Percentiles rank a stretch among this genome's conserved stretches.
phyloP scores from a whole-genome alignment of 2,329 filamentous ascomycete species.

The Magnaporthiopsis poae region DNA sequence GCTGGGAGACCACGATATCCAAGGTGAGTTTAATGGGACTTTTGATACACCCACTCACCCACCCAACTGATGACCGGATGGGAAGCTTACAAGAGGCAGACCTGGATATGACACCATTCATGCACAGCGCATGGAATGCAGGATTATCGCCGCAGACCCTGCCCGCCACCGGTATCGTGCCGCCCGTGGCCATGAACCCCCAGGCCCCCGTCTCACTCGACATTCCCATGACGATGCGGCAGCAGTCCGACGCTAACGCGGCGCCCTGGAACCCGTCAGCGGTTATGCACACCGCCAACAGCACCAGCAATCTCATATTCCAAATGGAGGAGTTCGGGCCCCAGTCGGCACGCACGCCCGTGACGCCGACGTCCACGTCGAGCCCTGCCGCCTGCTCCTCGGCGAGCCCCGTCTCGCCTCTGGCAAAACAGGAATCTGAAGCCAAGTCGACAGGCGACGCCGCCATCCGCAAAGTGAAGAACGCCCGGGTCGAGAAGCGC shows the following conservation, averaged over 20 bases:
- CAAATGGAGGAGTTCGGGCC: slow-evolving; percentile 4
- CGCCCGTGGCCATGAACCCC: background rate
- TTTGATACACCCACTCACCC: background rate
- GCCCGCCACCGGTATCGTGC: background rate
- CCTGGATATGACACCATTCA: background rate
- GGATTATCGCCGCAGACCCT: background rate
- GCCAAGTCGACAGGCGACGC: background rate
- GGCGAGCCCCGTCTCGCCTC: slow-evolving; percentile 18
- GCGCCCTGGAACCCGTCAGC: slow-evolving; percentile 3
- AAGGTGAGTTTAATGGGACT: slow-evolving; percentile 7
- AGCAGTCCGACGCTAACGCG: slow-evolving; percentile 2
- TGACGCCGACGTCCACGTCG: background rate
- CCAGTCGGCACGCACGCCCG: background rate
- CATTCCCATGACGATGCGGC: background rate
- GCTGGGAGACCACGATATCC: slow-evolving; percentile 12
- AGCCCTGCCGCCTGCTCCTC: slow-evolving; percentile 4
- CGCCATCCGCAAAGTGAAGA: slow-evolving; percentile 3
- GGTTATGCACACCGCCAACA: background rate
- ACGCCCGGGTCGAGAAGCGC: slow-evolving; percentile 5
- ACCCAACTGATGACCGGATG: slow-evolving; percentile 11
- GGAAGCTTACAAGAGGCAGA: background rate
- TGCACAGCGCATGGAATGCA: background rate
- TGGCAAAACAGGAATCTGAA: slow-evolving; percentile 17
- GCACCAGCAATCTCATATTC: background rate
- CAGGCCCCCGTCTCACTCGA: background rate